phyloP scores from a whole-genome alignment of 140 eudicot genomes.

The Cichorium intybus region DNA sequence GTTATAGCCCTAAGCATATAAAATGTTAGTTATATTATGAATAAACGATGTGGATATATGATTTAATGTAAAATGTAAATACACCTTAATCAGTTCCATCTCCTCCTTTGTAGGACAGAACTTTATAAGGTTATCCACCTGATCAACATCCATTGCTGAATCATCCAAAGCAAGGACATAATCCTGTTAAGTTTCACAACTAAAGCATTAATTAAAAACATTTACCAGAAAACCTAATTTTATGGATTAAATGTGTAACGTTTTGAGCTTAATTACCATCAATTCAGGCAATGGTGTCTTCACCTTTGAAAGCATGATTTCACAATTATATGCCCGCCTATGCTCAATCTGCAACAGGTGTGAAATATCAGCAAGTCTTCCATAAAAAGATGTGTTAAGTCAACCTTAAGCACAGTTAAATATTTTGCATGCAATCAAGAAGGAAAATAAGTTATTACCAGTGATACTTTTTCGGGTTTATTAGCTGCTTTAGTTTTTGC shows the following conservation, averaged over 20 bases:
- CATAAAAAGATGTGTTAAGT: slow-evolving; percentile 23
- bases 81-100: slow-evolving; percentile 84
- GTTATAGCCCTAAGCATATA: slow-evolving; percentile 59
- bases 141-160: slow-evolving; percentile 78
- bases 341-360: slow-evolving; percentile 71
- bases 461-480: slow-evolving; percentile 79
- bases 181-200: slow-evolving; percentile 48
- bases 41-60: slow-evolving; percentile 5
- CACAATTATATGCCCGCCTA: slow-evolving; percentile 89
- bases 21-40: slow-evolving; percentile 14
- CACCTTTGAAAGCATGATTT: slow-evolving; percentile 95
- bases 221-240: background rate
- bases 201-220: slow-evolving; percentile 23
- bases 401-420: background rate
- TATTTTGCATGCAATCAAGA: slow-evolving; percentile 7
- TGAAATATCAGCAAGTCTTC: slow-evolving; percentile 11
- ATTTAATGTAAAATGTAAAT: background rate
- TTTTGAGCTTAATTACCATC: slow-evolving; percentile 68
- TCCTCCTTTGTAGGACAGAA: slow-evolving; percentile 98
- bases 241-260: background rate
- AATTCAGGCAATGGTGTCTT: slow-evolving; percentile 79
- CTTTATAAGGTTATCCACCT: slow-evolving; percentile 89
- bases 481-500: slow-evolving; percentile 42
- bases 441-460: slow-evolving; percentile 46
- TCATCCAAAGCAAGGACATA: slow-evolving; percentile 88